These are phyloP conservation scores for Daedaleopsis nitida DNA, from an alignment of 768 basidiomycete species.

Conservation along the genomic window DNA sequence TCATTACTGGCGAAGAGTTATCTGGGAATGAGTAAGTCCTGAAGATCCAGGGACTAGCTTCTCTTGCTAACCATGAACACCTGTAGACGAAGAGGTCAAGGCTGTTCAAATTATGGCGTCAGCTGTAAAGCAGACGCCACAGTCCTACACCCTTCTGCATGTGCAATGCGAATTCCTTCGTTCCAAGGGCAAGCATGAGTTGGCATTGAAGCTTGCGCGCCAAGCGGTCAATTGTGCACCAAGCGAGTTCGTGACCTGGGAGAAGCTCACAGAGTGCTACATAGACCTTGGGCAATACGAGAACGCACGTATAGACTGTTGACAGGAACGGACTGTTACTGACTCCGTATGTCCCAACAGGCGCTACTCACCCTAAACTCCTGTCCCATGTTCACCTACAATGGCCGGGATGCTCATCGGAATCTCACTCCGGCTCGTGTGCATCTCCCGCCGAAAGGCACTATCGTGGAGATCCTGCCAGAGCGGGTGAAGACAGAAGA, in stretches of 20 bases:
- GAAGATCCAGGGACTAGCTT: background rate
- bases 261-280: slow-evolving; percentile 93
- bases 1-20: slow-evolving; percentile 87
- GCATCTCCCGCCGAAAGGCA: slow-evolving; percentile 83
- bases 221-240: slow-evolving; percentile 99
- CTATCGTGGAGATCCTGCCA: slow-evolving; percentile 89
- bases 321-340: background rate
- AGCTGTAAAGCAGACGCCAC: slow-evolving; percentile 83
- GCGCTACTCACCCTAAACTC: slow-evolving; percentile 94
- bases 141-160: slow-evolving; percentile 93
- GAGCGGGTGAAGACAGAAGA: slow-evolving; percentile 81
- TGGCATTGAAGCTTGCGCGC: slow-evolving; percentile 89
- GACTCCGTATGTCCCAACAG: slow-evolving; percentile 24
- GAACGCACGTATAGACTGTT: slow-evolving; percentile 39
- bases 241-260: slow-evolving; percentile 99
- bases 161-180: slow-evolving; percentile 93
- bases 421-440: slow-evolving; percentile 77
- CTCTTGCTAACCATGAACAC: background rate
- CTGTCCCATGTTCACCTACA: slow-evolving; percentile 99
- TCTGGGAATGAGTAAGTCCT: slow-evolving; percentile 90
- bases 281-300: slow-evolving; percentile 90
- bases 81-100: slow-evolving; percentile 94
- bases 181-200: slow-evolving; percentile 79
- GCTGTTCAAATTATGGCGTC: slow-evolving; percentile 91
- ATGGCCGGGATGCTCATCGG: slow-evolving; percentile 91